Conservation (phyloP, 2,329 filamentous ascomycete species). For the Scorias spongiosa region DNA sequence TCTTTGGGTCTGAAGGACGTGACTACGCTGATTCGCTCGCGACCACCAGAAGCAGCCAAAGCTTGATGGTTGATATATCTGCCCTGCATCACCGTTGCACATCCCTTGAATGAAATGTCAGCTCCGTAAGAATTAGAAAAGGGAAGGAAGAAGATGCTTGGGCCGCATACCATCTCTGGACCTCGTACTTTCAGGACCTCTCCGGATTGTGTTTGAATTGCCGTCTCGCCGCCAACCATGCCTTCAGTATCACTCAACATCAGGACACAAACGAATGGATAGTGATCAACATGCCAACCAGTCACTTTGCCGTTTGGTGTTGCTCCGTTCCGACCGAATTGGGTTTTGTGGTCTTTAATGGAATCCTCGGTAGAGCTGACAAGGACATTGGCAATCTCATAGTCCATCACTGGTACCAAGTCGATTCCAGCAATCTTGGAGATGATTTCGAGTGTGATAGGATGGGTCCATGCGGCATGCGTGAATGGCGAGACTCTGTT, state of each 20-base stretch:
- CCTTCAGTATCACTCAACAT: slow-evolving; percentile 49
- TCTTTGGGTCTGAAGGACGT: slow-evolving; percentile 49
- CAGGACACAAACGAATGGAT: slow-evolving; percentile 54
- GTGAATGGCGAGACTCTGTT: slow-evolving; percentile 47
- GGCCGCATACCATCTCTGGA: slow-evolving; percentile 18
- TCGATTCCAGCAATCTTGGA: slow-evolving; percentile 44
- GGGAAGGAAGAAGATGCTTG: too few relatives aligned
- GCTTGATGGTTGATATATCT: slow-evolving; percentile 53
- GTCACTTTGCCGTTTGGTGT: slow-evolving; percentile 5
- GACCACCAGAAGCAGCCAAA: slow-evolving; percentile 40
- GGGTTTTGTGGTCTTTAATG: too few relatives aligned
- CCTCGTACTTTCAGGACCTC: slow-evolving; percentile 44
- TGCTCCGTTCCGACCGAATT: slow-evolving; percentile 2
- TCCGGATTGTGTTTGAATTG: slow-evolving; percentile 38
- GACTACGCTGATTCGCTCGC: slow-evolving; percentile 50
- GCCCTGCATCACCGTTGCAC: slow-evolving; percentile 49
- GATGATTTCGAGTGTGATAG: slow-evolving; percentile 38
- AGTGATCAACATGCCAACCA: slow-evolving; percentile 50
- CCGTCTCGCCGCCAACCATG: slow-evolving; percentile 52
- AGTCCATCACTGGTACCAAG: slow-evolving; percentile 40
- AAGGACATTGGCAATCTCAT: slow-evolving; percentile 40
- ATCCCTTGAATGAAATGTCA: too few relatives aligned
- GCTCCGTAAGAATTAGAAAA: too few relatives aligned
- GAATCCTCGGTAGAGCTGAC: too few relatives aligned
- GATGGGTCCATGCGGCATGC: slow-evolving; percentile 45